A percentile compares a stretch with the other conserved stretches of the same genome.
phyloP scores from a whole-genome alignment of 495 filamentous ascomycete species.

The Cryomyces minteri region DNA sequence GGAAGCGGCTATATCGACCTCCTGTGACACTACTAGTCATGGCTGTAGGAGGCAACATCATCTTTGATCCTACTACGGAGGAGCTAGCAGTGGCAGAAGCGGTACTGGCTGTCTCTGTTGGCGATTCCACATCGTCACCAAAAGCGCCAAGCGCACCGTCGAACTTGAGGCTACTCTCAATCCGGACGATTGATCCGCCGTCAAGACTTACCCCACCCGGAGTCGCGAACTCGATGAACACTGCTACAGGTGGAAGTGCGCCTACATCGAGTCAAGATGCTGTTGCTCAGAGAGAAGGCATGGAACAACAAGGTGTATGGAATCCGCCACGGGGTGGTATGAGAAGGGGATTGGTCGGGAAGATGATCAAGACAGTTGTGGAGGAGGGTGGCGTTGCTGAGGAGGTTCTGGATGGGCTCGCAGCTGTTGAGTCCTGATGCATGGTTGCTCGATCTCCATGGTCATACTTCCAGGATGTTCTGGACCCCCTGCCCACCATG shows the following conservation, averaged over 20 bases:
- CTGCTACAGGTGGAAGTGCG: constrained; percentile 32
- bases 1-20: constrained; percentile 25
- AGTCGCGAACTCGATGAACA: constrained; percentile 48
- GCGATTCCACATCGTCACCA: constrained; percentile 19
- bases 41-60: constrained; percentile 66
- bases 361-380: constrained; percentile 31
- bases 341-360: constrained; percentile 44
- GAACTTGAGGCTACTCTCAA: constrained; percentile 32
- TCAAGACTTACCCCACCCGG: constrained; percentile 52
- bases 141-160: constrained; percentile 1
- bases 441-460: too few relatives aligned
- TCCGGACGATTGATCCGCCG: constrained; percentile 52
- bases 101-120: constrained; percentile 35
- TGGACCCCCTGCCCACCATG: too few relatives aligned
- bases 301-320: constrained; percentile 56
- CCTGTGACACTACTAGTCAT: constrained; percentile 83
- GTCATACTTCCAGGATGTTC: too few relatives aligned
- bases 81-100: constrained; percentile 26
- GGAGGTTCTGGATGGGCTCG: constrained; percentile 66
- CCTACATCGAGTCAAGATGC: constrained; percentile 22
- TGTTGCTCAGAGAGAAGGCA: constrained; percentile 30
- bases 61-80: constrained; percentile 81
- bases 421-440: constrained; percentile 22
- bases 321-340: constrained; percentile 56
- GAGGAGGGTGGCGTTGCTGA: constrained; percentile 54